These are phyloP conservation scores for Hericium alpestre DNA, from an alignment of 768 basidiomycete species.

Conservation along the genomic window DNA sequence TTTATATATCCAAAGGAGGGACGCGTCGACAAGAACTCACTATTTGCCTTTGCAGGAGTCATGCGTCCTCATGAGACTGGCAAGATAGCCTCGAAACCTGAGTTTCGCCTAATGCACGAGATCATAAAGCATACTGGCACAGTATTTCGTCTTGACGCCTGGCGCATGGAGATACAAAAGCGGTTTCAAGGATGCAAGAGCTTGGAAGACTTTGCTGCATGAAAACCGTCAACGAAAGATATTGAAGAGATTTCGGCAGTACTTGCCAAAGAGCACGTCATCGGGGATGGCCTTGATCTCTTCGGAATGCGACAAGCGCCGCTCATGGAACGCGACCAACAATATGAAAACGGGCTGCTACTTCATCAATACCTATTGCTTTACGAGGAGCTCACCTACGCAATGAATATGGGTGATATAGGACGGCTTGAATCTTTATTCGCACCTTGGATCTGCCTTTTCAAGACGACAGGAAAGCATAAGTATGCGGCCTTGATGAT, in stretches of 20 bases:
- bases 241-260: constrained; percentile 17
- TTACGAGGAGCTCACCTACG: constrained; percentile 27
- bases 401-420: neutral
- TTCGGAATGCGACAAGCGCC: neutral
- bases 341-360: constrained; percentile 24
- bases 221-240: constrained; percentile 19
- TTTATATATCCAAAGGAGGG: constrained; percentile 4
- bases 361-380: constrained; percentile 21
- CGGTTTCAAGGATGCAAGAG: neutral
- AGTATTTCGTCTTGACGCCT: constrained; percentile 13
- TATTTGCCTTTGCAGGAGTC: constrained; percentile 7
- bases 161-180: constrained; percentile 16
- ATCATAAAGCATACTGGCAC: constrained; percentile 16
- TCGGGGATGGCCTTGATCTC: constrained; percentile 2
- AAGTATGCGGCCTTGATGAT: too few species aligned
- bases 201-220: constrained; percentile 21
- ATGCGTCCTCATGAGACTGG: constrained; percentile 20
- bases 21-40: constrained; percentile 7
- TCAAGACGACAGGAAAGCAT: too few species aligned
- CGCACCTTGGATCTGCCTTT: too few species aligned
- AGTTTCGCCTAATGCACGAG: constrained; percentile 22
- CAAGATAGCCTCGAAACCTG: constrained; percentile 15
- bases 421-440: too few species aligned
- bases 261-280: constrained; percentile 15
- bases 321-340: constrained; percentile 17